Conservation (phyloP, 768 basidiomycete species). For the Termitomyces sp. region DNA sequence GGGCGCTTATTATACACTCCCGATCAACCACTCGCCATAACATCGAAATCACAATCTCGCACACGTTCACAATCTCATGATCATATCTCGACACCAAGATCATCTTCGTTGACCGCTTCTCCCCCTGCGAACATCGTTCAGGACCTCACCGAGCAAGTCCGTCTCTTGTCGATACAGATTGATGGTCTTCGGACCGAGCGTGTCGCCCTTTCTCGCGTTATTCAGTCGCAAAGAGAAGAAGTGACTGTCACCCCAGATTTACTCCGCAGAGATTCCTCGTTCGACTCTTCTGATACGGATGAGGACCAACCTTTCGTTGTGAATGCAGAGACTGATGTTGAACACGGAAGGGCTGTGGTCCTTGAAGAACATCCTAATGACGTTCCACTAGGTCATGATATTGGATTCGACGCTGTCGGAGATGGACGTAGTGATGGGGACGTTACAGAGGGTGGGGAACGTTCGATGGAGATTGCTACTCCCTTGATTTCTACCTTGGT, state of each 20-base stretch:
- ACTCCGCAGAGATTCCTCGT: background rate
- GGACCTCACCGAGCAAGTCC: slow-evolving; percentile 30
- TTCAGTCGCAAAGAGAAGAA: slow-evolving; percentile 12
- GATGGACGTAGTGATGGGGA: background rate
- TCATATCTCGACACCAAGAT: background rate
- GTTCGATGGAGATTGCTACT: slow-evolving; percentile 19
- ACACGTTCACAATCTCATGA: background rate
- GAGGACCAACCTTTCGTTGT: background rate
- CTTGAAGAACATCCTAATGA: background rate
- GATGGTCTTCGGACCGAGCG: slow-evolving; percentile 32
- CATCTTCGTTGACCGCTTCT: background rate
- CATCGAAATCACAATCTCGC: background rate
- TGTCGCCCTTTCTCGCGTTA: slow-evolving; percentile 15
- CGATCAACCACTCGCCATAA: background rate
- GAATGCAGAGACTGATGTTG: background rate
- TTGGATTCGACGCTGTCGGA: background rate
- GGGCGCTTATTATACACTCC: background rate
- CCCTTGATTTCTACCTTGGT: slow-evolving; percentile 10
- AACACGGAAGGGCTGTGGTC: background rate
- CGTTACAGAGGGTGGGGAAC: slow-evolving; percentile 16
- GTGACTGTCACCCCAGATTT: background rate
- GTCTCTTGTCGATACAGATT: slow-evolving; percentile 25
- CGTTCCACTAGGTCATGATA: background rate
- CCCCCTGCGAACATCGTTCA: background rate
- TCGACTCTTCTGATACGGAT: background rate